Evolutionary conservation across 257 asterid genomes (phyloP).

Genomic region (Linaria vulgaris): DNA sequence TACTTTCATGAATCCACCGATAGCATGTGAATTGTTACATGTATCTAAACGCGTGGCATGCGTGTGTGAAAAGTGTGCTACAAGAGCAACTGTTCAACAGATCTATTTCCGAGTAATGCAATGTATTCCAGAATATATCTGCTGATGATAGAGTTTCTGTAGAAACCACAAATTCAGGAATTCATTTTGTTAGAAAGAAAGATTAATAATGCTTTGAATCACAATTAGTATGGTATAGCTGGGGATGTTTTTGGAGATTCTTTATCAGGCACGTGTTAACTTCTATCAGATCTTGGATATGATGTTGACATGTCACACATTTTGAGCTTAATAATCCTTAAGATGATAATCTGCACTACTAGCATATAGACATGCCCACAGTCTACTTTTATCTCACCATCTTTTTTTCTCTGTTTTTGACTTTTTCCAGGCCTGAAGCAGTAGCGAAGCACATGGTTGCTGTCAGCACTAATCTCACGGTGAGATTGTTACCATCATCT

Average conservation of each 20-base stretch:
- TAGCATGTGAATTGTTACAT: neutral
- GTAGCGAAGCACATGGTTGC: constrained; percentile 99
- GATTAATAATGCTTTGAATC: neutral
- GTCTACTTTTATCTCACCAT: neutral
- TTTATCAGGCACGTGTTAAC: constrained; percentile 5
- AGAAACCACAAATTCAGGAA: constrained; percentile 4
- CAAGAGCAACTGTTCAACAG: neutral
- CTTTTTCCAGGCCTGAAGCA: constrained; percentile 73
- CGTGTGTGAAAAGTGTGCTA: constrained; percentile 6
- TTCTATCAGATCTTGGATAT: constrained; percentile 11
- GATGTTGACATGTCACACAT: neutral
- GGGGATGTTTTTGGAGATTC: constrained; percentile 1
- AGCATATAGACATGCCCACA: constrained; percentile 4
- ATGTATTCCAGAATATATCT: constrained; percentile 12
- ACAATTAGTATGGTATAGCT: constrained; percentile 7
- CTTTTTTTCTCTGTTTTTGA: constrained; percentile 23
- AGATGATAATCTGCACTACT: constrained; percentile 11
- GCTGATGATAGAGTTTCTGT: neutral
- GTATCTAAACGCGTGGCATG: constrained; percentile 3
- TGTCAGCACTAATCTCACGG: constrained; percentile 94
- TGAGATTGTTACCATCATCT: constrained; percentile 30
- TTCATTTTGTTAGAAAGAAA: constrained; percentile 5
- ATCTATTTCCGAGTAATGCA: constrained; percentile 9
- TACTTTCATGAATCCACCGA: constrained; percentile 9
- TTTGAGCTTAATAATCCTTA: constrained; percentile 16